phyloP scores from a whole-genome alignment of 176 grass and related monocot genomes.

The Lolium perenne region DNA sequence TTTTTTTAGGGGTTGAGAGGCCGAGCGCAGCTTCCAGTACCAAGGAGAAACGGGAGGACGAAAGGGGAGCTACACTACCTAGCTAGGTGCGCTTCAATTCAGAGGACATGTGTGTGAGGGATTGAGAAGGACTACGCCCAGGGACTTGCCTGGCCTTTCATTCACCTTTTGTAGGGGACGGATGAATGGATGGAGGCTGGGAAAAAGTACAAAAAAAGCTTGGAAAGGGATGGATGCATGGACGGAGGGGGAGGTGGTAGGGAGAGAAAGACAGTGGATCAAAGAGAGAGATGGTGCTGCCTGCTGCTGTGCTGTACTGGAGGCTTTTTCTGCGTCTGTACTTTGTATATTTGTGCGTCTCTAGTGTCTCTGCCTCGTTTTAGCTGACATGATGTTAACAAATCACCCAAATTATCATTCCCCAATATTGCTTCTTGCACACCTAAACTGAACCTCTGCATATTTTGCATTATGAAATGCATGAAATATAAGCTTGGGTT shows the following conservation, averaged over 20 bases:
- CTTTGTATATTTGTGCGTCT: constrained; percentile 11
- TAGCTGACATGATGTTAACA: constrained; percentile 55
- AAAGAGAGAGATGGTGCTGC: background rate
- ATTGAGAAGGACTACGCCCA: constrained; percentile 47
- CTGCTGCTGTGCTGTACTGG: background rate
- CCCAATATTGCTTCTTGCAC: constrained; percentile 33
- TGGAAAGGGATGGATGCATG: constrained; percentile 21
- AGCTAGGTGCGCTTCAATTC: background rate
- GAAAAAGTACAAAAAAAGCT: constrained; percentile 11
- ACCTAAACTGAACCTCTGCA: background rate
- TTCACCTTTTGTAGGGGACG: constrained; percentile 52
- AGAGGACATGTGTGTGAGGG: constrained; percentile 24
- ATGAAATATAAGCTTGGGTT: background rate
- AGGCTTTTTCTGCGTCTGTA: constrained; percentile 25
- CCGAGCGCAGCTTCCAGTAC: constrained; percentile 35
- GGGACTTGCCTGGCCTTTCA: constrained; percentile 12
- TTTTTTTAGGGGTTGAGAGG: constrained; percentile 26
- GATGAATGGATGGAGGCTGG: constrained; percentile 42
- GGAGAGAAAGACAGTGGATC: background rate
- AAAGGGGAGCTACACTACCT: background rate
- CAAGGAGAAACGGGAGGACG: background rate
- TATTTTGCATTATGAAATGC: background rate
- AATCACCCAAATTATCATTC: background rate
- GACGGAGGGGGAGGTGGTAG: background rate
- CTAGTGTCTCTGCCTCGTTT: constrained; percentile 44